phyloP scores from a whole-genome alignment of 148 eudicot species.

The Persicaria maculosa region DNA sequence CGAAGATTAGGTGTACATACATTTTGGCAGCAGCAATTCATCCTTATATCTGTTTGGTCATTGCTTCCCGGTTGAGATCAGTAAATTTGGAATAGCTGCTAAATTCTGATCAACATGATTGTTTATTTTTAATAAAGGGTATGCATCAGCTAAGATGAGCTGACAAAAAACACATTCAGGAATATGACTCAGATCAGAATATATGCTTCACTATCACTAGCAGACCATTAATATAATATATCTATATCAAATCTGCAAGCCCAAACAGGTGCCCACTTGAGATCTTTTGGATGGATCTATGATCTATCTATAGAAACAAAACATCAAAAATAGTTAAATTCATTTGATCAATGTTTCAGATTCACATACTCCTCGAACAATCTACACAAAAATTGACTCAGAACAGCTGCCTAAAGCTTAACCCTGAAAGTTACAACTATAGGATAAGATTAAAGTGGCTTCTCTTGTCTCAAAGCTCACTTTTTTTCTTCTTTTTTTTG shows the following conservation, averaged over 20 bases:
- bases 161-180: no score
- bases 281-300: not conserved
- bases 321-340: not conserved
- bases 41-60: no score
- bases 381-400: not conserved
- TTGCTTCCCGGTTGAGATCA: no score
- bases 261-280: not conserved
- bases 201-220: not conserved
- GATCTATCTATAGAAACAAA: not conserved
- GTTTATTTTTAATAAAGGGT: no score
- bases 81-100: no score
- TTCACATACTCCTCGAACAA: not conserved
- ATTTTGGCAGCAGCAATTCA: no score
- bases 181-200: not conserved
- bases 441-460: not conserved
- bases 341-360: not conserved
- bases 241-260: not conserved
- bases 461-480: not conserved
- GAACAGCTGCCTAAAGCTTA: not conserved
- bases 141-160: no score
- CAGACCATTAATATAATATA: not conserved
- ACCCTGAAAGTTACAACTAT: not conserved
- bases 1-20: no score
- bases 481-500: not conserved
- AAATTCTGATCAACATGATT: no score